Conservation (phyloP, 805 yeast species). For the Lachancea nothofagi region DNA sequence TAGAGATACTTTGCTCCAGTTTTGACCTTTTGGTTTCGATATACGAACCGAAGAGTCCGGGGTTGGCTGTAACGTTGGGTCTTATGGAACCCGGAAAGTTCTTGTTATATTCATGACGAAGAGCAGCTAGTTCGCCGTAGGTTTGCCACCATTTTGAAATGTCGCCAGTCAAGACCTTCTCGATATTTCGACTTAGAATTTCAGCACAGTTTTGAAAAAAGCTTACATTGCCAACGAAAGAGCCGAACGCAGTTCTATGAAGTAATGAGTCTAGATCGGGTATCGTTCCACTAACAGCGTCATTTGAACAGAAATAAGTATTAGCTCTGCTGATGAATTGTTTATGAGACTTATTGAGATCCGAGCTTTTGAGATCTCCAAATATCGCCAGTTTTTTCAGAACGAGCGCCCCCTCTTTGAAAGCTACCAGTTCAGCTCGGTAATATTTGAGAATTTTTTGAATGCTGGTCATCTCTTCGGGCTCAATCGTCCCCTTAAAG, state of each 20-base stretch:
- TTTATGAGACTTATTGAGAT: conserved; percentile 13
- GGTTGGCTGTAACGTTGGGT: conserved; percentile 12
- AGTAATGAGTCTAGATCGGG: background rate
- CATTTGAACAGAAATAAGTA: background rate
- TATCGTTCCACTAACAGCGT: background rate
- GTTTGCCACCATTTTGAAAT: conserved; percentile 43
- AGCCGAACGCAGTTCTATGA: background rate
- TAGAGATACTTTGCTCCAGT: conserved; percentile 40
- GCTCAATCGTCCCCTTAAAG: conserved; percentile 16
- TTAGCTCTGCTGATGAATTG: conserved; percentile 1
- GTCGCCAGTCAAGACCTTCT: conserved; percentile 31
- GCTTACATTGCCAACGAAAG: conserved; percentile 11
- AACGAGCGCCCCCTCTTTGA: conserved; percentile 12
- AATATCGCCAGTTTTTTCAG: conserved; percentile 22
- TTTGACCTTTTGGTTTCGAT: conserved; percentile 49
- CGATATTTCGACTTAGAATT: conserved; percentile 29
- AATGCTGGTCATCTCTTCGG: conserved; percentile 27
- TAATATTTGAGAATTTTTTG: conserved; percentile 25
- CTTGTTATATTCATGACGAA: conserved; percentile 32
- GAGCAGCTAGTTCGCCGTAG: conserved; percentile 37
- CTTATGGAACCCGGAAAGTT: conserved; percentile 24
- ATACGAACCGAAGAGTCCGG: conserved; percentile 31
- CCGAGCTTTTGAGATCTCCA: conserved; percentile 18
- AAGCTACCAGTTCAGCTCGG: conserved; percentile 17
- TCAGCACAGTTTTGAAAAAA: conserved; percentile 20